Evolutionary conservation across 441 rosid genomes (phyloP).

Genomic region (Croton laevigatus): DNA sequence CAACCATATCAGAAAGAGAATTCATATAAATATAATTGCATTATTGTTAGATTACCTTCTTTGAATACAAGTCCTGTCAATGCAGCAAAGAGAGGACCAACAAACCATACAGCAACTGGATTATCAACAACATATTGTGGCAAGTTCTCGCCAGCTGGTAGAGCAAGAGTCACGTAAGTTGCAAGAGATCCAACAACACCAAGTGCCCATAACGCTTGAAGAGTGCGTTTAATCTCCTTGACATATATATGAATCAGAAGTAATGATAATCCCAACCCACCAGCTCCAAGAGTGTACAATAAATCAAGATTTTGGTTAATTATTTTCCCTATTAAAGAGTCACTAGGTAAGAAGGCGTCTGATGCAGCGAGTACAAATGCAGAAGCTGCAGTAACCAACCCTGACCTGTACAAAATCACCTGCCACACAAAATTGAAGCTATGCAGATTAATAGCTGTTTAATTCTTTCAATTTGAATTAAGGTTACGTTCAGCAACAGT

Average conservation of each 20-base stretch:
- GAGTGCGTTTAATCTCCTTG: constrained; percentile 86
- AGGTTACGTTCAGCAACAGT: too few species aligned
- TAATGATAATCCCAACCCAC: constrained; percentile 73
- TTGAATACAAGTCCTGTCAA: constrained; percentile 92
- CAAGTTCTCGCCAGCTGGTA: constrained; percentile 60
- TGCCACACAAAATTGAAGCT: constrained; percentile 23
- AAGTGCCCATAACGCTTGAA: constrained; percentile 92
- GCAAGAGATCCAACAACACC: constrained; percentile 74
- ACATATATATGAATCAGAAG: constrained; percentile 84
- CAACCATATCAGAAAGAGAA: not conserved
- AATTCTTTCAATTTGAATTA: not conserved
- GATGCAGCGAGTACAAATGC: constrained; percentile 77
- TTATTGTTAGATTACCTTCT: constrained; percentile 53
- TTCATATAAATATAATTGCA: not conserved
- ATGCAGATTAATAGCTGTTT: not conserved
- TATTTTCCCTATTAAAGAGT: constrained; percentile 40
- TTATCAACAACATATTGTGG: constrained; percentile 60
- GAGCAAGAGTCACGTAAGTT: constrained; percentile 56
- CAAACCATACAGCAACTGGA: constrained; percentile 75
- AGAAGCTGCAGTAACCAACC: constrained; percentile 77
- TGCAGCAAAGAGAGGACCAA: constrained; percentile 89
- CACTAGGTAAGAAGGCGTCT: constrained; percentile 58
- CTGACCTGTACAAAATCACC: constrained; percentile 85
- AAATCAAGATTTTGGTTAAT: constrained; percentile 64
- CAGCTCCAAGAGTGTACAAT: constrained; percentile 65